phyloP scores from a whole-genome alignment of 345 rosid species.

The Heritiera littoralis region DNA sequence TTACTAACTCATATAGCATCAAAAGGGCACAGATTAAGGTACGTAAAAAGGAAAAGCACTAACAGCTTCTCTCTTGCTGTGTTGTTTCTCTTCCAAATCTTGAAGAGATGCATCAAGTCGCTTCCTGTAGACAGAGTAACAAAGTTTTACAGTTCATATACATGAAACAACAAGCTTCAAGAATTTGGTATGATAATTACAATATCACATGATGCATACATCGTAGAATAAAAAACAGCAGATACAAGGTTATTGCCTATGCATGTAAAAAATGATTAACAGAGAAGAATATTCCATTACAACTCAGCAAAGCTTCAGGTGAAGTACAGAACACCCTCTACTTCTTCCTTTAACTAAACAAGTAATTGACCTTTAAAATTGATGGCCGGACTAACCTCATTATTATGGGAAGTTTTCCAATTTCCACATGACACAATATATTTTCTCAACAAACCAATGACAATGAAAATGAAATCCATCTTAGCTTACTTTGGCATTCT shows the following conservation, averaged over 20 bases:
- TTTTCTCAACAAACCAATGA: not conserved
- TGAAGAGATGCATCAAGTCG: slow-evolving; percentile 84
- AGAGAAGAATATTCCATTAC: not conserved
- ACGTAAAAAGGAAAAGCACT: slow-evolving; percentile 18
- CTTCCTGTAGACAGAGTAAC: slow-evolving; percentile 54
- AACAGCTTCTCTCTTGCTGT: slow-evolving; percentile 89
- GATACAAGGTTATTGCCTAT: not conserved
- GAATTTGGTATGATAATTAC: not conserved
- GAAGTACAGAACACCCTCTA: not conserved
- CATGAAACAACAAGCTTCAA: not conserved
- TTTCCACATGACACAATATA: not conserved
- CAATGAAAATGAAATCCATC: not conserved
- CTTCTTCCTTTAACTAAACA: not conserved
- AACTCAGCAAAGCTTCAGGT: not conserved
- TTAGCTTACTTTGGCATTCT: not conserved
- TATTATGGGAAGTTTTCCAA: not conserved
- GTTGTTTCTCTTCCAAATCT: slow-evolving; percentile 90
- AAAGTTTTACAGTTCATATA: slow-evolving; percentile 16
- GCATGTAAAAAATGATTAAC: not conserved
- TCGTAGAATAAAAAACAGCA: not conserved
- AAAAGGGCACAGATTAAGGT: not conserved
- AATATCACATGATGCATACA: not conserved
- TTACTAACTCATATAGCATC: not conserved
- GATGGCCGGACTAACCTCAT: not conserved
- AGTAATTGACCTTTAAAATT: not conserved